These are phyloP conservation scores for Agaricales sp. DNA, from an alignment of 1,284 basidiomycete genomes.

Conservation along the genomic window DNA sequence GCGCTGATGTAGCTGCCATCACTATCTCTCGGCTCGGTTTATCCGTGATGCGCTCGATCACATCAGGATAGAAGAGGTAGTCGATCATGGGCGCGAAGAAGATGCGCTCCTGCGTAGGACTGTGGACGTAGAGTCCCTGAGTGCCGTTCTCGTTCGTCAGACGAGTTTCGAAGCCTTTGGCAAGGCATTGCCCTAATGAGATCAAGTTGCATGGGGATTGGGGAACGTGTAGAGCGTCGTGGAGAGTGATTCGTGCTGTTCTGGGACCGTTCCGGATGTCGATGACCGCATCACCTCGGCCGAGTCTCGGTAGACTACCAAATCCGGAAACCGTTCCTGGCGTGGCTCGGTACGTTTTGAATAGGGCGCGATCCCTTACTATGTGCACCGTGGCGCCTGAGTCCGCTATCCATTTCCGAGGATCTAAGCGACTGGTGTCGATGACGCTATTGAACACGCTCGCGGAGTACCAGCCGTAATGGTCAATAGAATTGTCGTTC, in stretches of 20 bases:
- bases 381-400: conserved; percentile 7
- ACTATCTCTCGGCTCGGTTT: conserved; percentile 9
- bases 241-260: conserved; percentile 12
- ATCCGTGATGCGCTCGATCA: background rate
- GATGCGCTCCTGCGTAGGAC: background rate
- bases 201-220: conserved; percentile 22
- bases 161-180: background rate
- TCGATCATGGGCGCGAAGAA: background rate
- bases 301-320: background rate
- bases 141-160: background rate
- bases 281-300: conserved; percentile 6
- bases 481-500: too few species aligned
- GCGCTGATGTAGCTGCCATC: conserved; percentile 6
- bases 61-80: background rate
- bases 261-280: conserved; percentile 8
- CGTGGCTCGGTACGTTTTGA: conserved; percentile 4
- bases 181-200: conserved; percentile 16
- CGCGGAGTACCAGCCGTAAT: too few species aligned
- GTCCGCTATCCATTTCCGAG: conserved; percentile 7
- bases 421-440: background rate
- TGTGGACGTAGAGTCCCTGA: too few species aligned
- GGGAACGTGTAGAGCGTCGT: conserved; percentile 21
- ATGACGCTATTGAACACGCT: too few species aligned
- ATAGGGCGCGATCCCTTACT: conserved; percentile 1
- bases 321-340: background rate